These are phyloP conservation scores for Suillus subalutaceus DNA, from an alignment of 768 basidiomycete genomes.

Conservation along the genomic window DNA sequence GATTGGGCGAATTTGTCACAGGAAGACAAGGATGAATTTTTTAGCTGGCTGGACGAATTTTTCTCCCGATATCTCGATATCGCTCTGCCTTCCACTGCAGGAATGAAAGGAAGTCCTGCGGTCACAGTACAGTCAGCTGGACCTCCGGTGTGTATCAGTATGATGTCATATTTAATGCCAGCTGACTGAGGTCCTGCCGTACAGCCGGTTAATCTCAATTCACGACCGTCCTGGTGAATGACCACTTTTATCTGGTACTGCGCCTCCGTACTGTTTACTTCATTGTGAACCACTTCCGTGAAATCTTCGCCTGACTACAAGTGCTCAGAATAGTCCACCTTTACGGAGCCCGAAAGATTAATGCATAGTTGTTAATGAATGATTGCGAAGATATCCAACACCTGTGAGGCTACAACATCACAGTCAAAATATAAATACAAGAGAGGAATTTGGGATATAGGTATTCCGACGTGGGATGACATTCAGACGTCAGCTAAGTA, in stretches of 20 bases:
- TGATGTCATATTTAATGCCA: not conserved
- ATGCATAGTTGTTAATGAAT: conserved; percentile 5
- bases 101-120: not conserved
- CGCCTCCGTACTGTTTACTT: not conserved
- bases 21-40: conserved; percentile 74
- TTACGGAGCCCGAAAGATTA: not conserved
- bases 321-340: not conserved
- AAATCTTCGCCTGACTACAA: not conserved
- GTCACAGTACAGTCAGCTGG: conserved; percentile 1
- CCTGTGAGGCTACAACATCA: conserved; percentile 9
- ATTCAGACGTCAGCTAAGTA: not conserved
- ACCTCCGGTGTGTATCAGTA: conserved; percentile 23
- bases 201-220: conserved; percentile 7
- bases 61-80: conserved; percentile 53
- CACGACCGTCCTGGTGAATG: not conserved
- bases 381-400: not conserved
- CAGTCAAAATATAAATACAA: not conserved
- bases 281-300: not conserved
- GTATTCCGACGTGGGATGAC: conserved; percentile 22
- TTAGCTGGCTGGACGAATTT: conserved; percentile 82
- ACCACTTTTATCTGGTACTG: not conserved
- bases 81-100: conserved; percentile 19
- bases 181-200: not conserved
- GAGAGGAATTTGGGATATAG: conserved; percentile 10
- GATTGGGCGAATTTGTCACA: conserved; percentile 71